These are phyloP conservation scores for Sporothrix dimorphospora DNA, from an alignment of 2,329 filamentous ascomycete species.

Conservation along the genomic window DNA sequence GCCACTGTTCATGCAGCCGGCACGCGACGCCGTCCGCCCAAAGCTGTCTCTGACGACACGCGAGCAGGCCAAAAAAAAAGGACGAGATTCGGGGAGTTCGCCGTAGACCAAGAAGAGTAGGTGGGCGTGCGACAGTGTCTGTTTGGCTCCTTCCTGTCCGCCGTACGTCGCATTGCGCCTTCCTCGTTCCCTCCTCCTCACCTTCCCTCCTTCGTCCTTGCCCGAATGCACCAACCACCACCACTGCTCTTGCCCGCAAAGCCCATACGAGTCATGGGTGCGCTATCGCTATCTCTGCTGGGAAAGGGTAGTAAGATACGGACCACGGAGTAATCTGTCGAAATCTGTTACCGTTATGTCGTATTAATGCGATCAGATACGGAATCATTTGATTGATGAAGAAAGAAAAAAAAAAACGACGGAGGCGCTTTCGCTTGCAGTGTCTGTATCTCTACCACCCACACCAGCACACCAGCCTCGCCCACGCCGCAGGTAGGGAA, in stretches of 20 bases:
- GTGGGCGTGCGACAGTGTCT: slow-evolving; percentile 13
- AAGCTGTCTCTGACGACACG: background rate
- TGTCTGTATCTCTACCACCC: background rate
- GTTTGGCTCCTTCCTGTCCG: background rate
- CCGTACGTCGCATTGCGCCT: background rate
- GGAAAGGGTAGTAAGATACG: slow-evolving; percentile 9
- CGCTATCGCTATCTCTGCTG: slow-evolving; percentile 11
- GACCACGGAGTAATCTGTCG: background rate
- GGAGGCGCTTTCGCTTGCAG: background rate
- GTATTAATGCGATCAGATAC: background rate
- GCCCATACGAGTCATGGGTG: background rate
- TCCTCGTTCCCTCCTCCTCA: too few relatives aligned
- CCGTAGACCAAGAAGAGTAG: slow-evolving; percentile 23
- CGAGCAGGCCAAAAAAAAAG: too few relatives aligned
- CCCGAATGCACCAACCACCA: too few relatives aligned
- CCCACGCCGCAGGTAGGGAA: background rate
- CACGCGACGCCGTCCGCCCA: background rate
- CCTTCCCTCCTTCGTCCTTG: background rate
- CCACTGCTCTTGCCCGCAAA: background rate
- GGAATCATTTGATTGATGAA: background rate
- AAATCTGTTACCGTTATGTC: background rate
- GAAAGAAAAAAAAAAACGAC: background rate
- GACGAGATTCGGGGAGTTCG: background rate
- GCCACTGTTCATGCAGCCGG: slow-evolving; percentile 8
- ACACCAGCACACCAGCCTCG: background rate